Percentiles rank a stretch among this genome's conserved stretches.
Evolutionary conservation across 345 rosid species (phyloP).

Genomic region (Dimocarpus longan): DNA sequence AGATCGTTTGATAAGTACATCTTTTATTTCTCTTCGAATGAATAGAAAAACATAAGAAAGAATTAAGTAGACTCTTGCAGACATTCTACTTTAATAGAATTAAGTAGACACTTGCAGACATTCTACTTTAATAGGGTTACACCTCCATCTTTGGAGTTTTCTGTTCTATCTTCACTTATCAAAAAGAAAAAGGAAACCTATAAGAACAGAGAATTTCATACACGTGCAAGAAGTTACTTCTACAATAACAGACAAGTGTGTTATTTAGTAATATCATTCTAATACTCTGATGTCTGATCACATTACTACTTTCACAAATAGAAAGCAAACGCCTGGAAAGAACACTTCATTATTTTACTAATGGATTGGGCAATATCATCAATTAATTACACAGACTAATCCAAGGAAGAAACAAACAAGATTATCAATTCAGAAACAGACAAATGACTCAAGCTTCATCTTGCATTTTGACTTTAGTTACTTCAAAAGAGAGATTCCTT

Average conservation of each 20-base stretch:
- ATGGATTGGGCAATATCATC: not conserved
- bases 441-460: not conserved
- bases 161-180: not conserved
- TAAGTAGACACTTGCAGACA: not conserved
- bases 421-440: not conserved
- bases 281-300: not conserved
- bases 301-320: not conserved
- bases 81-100: no score
- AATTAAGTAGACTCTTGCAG: not conserved
- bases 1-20: not conserved
- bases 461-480: not conserved
- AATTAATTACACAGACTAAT: not conserved
- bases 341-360: not conserved
- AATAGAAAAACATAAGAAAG: no score
- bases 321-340: not conserved
- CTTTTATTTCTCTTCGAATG: not conserved
- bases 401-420: conserved; percentile 1
- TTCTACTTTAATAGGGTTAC: not conserved
- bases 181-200: not conserved
- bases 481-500: not conserved
- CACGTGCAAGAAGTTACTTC: not conserved
- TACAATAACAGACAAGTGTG: not conserved
- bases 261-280: not conserved
- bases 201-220: not conserved
- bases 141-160: not conserved